Evolutionary conservation across 2,329 filamentous ascomycete genomes (phyloP).

Genomic region (Golovinomyces cichoracearum): DNA sequence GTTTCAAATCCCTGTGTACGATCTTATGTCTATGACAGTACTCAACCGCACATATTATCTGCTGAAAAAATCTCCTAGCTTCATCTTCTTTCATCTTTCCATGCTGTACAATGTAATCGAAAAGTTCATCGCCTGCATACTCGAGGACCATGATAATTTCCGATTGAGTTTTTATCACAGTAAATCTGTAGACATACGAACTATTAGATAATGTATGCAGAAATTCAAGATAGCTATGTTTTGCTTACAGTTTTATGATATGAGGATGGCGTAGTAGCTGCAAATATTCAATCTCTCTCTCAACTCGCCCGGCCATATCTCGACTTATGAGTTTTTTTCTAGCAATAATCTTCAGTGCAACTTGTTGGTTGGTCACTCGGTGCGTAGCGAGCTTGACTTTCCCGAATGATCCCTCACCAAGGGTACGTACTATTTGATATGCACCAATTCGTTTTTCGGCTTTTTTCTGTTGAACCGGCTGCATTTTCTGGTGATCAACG

Average conservation of each 20-base stretch:
- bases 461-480: conserved; percentile 19
- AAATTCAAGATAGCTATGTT: neutral
- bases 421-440: conserved; percentile 70
- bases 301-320: conserved; percentile 93
- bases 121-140: conserved; percentile 86
- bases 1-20: conserved; percentile 89
- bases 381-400: conserved; percentile 96
- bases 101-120: conserved; percentile 92
- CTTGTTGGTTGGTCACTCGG: conserved; percentile 74
- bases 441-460: conserved; percentile 68
- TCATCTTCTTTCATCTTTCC: conserved; percentile 75
- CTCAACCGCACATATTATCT: conserved; percentile 95
- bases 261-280: conserved; percentile 88
- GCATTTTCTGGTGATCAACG: conserved; percentile 6
- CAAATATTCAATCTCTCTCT: conserved; percentile 93
- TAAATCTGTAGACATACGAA: conserved; percentile 41
- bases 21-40: conserved; percentile 99
- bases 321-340: conserved; percentile 86
- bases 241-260: conserved; percentile 80
- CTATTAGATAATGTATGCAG: conserved; percentile 6
- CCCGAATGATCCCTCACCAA: conserved; percentile 91
- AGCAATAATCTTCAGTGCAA: conserved; percentile 92
- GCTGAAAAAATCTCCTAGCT: conserved; percentile 94
- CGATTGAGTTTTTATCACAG: conserved; percentile 76
- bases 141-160: conserved; percentile 99